Percentiles rank a stretch among this genome's conserved stretches.
Evolutionary conservation across 2,329 filamentous ascomycete genomes (phyloP).

Genomic region (Huntiella bhutanensis): DNA sequence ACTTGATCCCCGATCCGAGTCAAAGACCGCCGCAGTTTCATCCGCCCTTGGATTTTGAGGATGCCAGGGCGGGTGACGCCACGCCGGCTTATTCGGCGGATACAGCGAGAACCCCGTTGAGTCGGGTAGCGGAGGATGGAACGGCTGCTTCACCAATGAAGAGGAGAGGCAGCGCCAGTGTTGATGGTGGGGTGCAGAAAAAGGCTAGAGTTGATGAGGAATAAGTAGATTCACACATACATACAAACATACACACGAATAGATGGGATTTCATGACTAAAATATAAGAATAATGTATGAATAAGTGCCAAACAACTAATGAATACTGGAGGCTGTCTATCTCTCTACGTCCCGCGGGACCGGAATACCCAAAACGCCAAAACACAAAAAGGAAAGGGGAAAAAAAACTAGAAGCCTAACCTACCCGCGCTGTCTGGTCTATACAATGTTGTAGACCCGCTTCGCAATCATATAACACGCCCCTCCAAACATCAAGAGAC

Average conservation of each 20-base stretch:
- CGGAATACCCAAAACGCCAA: neutral
- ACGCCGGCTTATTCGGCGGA: neutral
- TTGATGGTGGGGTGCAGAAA: neutral
- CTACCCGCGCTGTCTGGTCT: constrained; percentile 19
- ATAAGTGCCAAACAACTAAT: neutral
- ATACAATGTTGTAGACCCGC: constrained; percentile 65
- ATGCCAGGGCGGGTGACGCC: neutral
- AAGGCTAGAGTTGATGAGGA: neutral
- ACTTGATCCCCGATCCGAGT: too few relatives aligned
- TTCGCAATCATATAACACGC: constrained; percentile 68
- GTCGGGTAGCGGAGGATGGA: neutral
- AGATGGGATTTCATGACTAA: too few relatives aligned
- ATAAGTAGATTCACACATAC: neutral
- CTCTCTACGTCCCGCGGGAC: too few relatives aligned
- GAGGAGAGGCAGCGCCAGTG: constrained; percentile 3
- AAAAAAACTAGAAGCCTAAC: neutral
- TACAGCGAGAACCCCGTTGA: constrained; percentile 7
- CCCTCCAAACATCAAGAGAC: constrained; percentile 59
- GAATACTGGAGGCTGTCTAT: neutral
- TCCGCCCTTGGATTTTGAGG: too few relatives aligned
- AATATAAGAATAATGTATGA: too few relatives aligned
- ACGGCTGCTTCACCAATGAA: constrained; percentile 6
- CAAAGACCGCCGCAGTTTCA: too few relatives aligned
- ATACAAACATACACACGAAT: too few relatives aligned
- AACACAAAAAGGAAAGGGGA: neutral